Percentiles rank a stretch among this genome's conserved stretches.
These are phyloP conservation scores for Plasmodium gonderi DNA, from an alignment of 169 alveolate species.

Conservation along the genomic window DNA sequence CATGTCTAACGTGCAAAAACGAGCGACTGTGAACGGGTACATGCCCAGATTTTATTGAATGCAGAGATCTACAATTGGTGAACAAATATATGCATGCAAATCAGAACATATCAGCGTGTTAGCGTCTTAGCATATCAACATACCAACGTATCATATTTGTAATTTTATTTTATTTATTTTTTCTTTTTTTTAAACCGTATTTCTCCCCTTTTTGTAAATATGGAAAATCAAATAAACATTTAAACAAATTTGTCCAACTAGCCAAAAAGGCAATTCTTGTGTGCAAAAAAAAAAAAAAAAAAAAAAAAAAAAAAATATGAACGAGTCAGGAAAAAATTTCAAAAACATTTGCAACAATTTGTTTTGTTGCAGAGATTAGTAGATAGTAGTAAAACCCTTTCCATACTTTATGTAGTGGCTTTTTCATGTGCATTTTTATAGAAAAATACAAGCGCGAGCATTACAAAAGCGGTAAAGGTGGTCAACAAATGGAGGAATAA, in stretches of 20 bases:
- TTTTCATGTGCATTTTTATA: not conserved
- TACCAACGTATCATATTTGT: not conserved
- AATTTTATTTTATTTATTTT: too few species aligned
- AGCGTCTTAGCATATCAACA: too few species aligned
- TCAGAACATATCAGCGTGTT: not conserved
- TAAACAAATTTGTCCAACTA: not conserved
- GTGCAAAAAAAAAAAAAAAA: constrained; percentile 7
- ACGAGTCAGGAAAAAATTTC: not conserved
- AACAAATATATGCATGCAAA: not conserved
- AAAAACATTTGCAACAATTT: not conserved
- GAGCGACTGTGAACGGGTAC: not conserved
- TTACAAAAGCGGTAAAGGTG: not conserved
- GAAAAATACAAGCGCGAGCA: not conserved
- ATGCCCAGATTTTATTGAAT: not conserved
- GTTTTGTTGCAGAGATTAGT: not conserved
- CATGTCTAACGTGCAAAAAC: not conserved
- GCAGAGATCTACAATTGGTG: not conserved
- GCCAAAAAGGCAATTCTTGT: constrained; percentile 9
- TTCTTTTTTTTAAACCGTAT: not conserved
- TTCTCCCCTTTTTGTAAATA: constrained; percentile 1
- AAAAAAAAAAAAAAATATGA: not conserved
- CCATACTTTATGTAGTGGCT: not conserved
- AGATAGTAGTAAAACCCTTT: not conserved
- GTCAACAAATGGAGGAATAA: not conserved
- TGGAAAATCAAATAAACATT: not conserved